phyloP scores from a whole-genome alignment of 2,329 filamentous ascomycete species.

The Escovopsis sp. region DNA sequence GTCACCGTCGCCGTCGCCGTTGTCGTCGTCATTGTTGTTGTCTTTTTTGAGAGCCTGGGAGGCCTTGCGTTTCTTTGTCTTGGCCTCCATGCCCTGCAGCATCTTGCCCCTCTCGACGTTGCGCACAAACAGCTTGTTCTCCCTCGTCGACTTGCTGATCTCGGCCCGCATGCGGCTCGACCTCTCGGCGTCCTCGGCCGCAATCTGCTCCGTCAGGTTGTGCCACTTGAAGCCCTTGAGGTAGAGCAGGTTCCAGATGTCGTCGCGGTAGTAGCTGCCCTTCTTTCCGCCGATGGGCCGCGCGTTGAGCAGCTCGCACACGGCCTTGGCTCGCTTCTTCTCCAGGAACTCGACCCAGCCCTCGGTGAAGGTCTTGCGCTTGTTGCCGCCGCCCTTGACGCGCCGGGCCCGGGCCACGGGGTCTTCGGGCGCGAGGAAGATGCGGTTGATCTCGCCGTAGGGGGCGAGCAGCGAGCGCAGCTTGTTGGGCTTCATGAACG shows the following conservation, averaged over 20 bases:
- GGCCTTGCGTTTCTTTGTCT: conserved; percentile 28
- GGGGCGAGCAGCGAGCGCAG: conserved; percentile 60
- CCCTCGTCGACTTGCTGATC: conserved; percentile 57
- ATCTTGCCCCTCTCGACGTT: conserved; percentile 73
- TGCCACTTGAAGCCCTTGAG: conserved; percentile 75
- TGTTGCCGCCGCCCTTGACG: conserved; percentile 62
- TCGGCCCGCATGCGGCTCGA: conserved; percentile 63
- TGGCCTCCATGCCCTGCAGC: conserved; percentile 56
- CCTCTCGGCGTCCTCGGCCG: conserved; percentile 67
- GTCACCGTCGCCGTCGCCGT: too few species aligned
- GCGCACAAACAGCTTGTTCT: conserved; percentile 68
- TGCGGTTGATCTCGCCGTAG: conserved; percentile 61
- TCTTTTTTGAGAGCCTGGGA: conserved; percentile 8
- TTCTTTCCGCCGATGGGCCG: conserved; percentile 73
- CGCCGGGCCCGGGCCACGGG: conserved; percentile 49
- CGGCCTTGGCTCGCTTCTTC: conserved; percentile 65
- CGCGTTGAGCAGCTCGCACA: conserved; percentile 62
- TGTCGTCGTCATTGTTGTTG: too few species aligned
- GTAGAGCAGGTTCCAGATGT: conserved; percentile 75
- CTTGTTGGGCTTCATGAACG: conserved; percentile 76
- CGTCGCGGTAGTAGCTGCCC: conserved; percentile 67
- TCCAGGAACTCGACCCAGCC: conserved; percentile 74
- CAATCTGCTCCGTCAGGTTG: conserved; percentile 60
- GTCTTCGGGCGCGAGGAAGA: conserved; percentile 69
- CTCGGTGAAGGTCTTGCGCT: conserved; percentile 67